Evolutionary conservation across 2,329 filamentous ascomycete genomes (phyloP).

Genomic region (Stachybotrys chartarum): DNA sequence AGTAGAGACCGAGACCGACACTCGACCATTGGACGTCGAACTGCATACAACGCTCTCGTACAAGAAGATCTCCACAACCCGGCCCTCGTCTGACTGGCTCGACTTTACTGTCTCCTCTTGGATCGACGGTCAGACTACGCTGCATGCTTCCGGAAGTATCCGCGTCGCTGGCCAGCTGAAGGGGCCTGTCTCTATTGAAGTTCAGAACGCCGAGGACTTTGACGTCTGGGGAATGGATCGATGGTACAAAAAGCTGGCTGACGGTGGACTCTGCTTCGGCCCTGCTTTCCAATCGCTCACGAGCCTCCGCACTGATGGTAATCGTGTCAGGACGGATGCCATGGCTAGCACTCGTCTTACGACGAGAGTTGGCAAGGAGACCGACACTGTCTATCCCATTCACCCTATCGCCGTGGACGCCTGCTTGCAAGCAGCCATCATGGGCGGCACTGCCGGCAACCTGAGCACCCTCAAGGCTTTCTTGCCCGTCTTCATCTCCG

Average conservation of each 20-base stretch:
- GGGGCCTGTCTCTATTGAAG: no score
- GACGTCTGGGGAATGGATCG: neutral
- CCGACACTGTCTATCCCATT: constrained; percentile 1
- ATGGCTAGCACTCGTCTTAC: neutral
- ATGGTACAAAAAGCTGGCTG: neutral
- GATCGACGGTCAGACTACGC: neutral
- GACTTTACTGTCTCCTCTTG: constrained; percentile 2
- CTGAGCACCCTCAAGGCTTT: neutral
- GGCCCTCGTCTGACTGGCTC: constrained; percentile 2
- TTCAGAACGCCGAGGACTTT: no score
- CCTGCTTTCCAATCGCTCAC: constrained; percentile 1
- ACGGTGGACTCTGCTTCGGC: neutral
- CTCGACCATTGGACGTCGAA: neutral
- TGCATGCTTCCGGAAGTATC: constrained; percentile 1
- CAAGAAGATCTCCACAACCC: constrained; percentile 1
- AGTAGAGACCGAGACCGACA: neutral
- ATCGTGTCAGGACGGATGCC: neutral
- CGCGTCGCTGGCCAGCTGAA: neutral
- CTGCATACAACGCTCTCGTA: constrained; percentile 2
- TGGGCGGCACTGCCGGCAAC: constrained; percentile 3
- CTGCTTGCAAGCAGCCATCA: constrained; percentile 6
- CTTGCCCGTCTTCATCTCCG: constrained; percentile 5
- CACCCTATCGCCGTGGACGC: constrained; percentile 6
- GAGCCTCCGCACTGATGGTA: neutral
- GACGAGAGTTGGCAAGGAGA: neutral